Conservation (phyloP, 805 yeast genomes). For the Helenozyma rhizophorensis region DNA sequence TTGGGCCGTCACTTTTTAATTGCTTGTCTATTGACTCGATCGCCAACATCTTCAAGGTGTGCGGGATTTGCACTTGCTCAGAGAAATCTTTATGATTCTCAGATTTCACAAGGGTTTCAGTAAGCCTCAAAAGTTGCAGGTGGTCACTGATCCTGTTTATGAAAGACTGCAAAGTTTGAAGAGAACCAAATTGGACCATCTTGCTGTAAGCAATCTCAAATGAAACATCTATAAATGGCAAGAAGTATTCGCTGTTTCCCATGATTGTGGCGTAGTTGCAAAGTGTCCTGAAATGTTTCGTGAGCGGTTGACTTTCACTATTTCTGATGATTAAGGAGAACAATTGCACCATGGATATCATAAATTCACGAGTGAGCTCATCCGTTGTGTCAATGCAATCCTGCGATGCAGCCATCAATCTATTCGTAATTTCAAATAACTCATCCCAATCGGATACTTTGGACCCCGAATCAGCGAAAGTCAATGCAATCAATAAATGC, state of each 20-base stretch:
- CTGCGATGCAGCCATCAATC: conserved; percentile 18
- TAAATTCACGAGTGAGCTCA: conserved; percentile 1
- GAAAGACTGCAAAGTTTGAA: conserved; percentile 44
- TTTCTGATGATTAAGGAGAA: conserved; percentile 53
- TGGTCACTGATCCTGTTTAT: conserved; percentile 27
- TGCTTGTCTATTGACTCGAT: too few species aligned
- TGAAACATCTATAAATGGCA: conserved; percentile 46
- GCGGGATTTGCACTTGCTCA: conserved; percentile 2
- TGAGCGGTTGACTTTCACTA: conserved; percentile 43
- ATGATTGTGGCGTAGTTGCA: conserved; percentile 35
- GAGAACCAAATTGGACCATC: conserved; percentile 39
- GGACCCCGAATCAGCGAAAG: conserved; percentile 68
- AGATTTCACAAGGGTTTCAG: neutral
- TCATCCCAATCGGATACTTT: conserved; percentile 53
- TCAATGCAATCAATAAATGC: conserved; percentile 43
- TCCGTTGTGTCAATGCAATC: conserved; percentile 2
- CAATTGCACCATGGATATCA: conserved; percentile 38
- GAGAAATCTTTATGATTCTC: too few species aligned
- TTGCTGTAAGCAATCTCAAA: conserved; percentile 41
- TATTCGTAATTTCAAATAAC: conserved; percentile 18
- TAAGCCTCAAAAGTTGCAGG: conserved; percentile 4
- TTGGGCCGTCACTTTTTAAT: too few species aligned
- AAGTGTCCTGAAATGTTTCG: conserved; percentile 42
- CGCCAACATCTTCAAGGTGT: conserved; percentile 1
- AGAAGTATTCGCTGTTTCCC: conserved; percentile 33